phyloP scores from a whole-genome alignment of 805 yeast genomes.

The Saturnispora saitoi region DNA sequence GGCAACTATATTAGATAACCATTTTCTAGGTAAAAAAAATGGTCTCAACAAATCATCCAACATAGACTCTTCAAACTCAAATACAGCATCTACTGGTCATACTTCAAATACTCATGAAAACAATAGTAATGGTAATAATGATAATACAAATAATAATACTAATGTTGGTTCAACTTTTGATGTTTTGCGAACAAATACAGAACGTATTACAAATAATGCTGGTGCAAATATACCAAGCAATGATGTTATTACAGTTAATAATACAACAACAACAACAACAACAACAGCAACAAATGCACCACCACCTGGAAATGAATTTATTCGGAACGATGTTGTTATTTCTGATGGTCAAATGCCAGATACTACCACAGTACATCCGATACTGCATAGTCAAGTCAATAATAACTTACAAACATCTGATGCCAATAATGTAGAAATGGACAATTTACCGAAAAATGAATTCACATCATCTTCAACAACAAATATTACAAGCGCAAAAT shows the following conservation, averaged over 20 bases:
- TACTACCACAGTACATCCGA: neutral
- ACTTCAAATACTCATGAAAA: neutral
- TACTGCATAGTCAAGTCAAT: neutral
- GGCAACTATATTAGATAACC: slow-evolving; percentile 88
- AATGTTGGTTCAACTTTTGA: neutral
- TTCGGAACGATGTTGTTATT: neutral
- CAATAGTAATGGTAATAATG: neutral
- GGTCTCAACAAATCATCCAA: slow-evolving; percentile 5
- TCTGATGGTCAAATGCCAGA: slow-evolving; percentile 1
- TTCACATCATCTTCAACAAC: neutral
- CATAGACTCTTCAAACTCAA: neutral
- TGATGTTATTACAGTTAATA: too few species aligned
- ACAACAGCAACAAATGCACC: neutral
- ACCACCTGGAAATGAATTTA: neutral
- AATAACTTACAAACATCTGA: slow-evolving; percentile 15
- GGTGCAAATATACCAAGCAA: too few species aligned
- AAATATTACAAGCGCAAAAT: neutral
- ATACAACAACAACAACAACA: neutral
- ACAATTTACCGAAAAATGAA: slow-evolving; percentile 20
- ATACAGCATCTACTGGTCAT: neutral
- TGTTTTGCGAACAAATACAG: neutral
- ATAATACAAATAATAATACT: neutral
- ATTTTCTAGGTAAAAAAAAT: slow-evolving; percentile 33
- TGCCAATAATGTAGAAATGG: slow-evolving; percentile 23
- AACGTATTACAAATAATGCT: too few species aligned